Percentiles rank a stretch among this genome's conserved stretches.
These are phyloP conservation scores for Pholiota conissans DNA, from an alignment of 768 basidiomycete species.

Conservation along the genomic window DNA sequence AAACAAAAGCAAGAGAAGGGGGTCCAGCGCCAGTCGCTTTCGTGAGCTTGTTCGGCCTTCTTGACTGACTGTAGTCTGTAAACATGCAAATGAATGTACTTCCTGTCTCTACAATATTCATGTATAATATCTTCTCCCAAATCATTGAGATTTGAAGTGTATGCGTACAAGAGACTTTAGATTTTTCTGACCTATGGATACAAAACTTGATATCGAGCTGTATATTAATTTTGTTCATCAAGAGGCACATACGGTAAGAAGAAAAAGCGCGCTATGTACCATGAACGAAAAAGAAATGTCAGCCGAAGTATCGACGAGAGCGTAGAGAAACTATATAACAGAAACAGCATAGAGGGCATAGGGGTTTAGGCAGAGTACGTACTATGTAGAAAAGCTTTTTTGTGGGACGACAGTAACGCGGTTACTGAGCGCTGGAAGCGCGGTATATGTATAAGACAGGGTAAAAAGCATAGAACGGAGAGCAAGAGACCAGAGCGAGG, in stretches of 20 bases:
- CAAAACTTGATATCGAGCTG: neutral
- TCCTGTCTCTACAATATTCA: neutral
- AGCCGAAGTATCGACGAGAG: neutral
- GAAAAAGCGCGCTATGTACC: slow-evolving; percentile 3
- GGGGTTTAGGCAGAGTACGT: slow-evolving; percentile 17
- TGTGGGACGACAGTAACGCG: slow-evolving; percentile 18
- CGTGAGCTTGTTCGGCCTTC: slow-evolving; percentile 69
- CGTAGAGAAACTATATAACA: slow-evolving; percentile 8
- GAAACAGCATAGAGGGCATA: slow-evolving; percentile 19
- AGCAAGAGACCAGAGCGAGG: slow-evolving; percentile 2
- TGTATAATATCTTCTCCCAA: neutral
- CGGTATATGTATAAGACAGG: slow-evolving; percentile 13
- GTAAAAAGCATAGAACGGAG: slow-evolving; percentile 14
- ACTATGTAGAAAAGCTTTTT: slow-evolving; percentile 21
- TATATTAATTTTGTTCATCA: neutral
- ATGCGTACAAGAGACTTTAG: neutral
- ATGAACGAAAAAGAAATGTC: neutral
- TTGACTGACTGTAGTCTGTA: slow-evolving; percentile 27
- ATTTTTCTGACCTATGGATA: neutral
- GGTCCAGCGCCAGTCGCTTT: slow-evolving; percentile 65
- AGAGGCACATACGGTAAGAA: slow-evolving; percentile 3
- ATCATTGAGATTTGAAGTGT: too few species aligned
- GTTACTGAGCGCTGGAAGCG: slow-evolving; percentile 12
- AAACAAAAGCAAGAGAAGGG: slow-evolving; percentile 66
- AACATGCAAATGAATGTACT: neutral